Evolutionary conservation across 257 asterid species (phyloP).

Genomic region (Catharanthus roseus): DNA sequence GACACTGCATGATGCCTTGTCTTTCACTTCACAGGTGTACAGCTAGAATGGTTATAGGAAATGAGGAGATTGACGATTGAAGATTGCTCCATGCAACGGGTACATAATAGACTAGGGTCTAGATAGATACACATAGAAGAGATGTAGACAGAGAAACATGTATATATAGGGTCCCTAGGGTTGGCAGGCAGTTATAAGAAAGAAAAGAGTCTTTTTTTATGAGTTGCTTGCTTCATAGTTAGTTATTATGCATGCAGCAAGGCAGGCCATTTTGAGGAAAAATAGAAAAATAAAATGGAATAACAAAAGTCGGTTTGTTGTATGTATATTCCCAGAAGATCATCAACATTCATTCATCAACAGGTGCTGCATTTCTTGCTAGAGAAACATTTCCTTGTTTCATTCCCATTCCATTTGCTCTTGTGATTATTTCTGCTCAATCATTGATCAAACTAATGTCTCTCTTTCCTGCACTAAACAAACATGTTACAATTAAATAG

Average conservation of each 20-base stretch:
- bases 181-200: neutral
- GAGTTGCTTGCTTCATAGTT: neutral
- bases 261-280: neutral
- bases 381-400: no score
- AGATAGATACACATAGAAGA: neutral
- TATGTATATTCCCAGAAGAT: neutral
- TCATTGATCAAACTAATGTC: no score
- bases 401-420: no score
- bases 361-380: neutral
- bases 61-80: no score
- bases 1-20: constrained; percentile 31
- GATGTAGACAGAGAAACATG: neutral
- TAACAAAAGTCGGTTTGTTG: no score
- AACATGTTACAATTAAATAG: no score
- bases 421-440: no score
- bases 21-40: constrained; percentile 36
- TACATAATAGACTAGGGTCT: neutral
- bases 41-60: constrained; percentile 10
- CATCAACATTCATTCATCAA: no score
- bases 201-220: neutral
- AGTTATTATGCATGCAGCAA: no score
- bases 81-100: neutral
- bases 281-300: no score
- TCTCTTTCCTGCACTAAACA: no score
- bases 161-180: neutral